Percentiles rank a stretch among this genome's conserved stretches.
These are phyloP conservation scores for Pholiota conissans DNA, from an alignment of 768 basidiomycete species.

Conservation along the genomic window DNA sequence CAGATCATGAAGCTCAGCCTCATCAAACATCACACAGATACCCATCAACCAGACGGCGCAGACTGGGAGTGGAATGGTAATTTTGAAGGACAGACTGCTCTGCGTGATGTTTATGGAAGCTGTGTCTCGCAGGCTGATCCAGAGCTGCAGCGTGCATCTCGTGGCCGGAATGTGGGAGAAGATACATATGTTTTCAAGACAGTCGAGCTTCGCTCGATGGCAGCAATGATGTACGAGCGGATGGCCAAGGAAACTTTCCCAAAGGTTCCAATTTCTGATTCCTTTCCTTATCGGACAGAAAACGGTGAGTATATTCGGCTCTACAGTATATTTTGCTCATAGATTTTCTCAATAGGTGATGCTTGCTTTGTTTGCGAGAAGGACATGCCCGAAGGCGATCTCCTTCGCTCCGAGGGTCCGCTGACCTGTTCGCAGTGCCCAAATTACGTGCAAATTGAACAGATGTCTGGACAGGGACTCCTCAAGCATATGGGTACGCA, in stretches of 20 bases:
- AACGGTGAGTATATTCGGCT: conserved; percentile 5
- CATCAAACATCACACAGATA: too few species aligned
- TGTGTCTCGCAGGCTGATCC: conserved; percentile 10
- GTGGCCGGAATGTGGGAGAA: conserved; percentile 1
- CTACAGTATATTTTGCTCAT: background rate
- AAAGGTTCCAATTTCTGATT: background rate
- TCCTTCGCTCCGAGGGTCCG: background rate
- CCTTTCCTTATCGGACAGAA: conserved; percentile 17
- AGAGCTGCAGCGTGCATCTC: background rate
- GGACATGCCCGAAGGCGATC: background rate
- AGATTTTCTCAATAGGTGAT: conserved; percentile 4
- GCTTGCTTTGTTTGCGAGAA: conserved; percentile 23
- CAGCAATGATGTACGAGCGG: conserved; percentile 8
- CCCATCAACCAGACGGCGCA: background rate
- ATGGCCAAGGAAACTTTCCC: conserved; percentile 3
- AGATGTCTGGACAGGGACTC: background rate
- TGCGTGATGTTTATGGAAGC: background rate
- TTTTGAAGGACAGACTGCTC: background rate
- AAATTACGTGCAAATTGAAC: background rate
- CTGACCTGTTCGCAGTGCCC: conserved; percentile 1
- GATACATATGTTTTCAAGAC: conserved; percentile 11
- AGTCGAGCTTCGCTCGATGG: conserved; percentile 6
- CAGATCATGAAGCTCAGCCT: conserved; percentile 13
- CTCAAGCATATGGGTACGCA: conserved; percentile 10
- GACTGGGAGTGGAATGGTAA: conserved; percentile 8